Percentiles rank a stretch among this genome's conserved stretches.
phyloP scores from a whole-genome alignment of 2,329 filamentous ascomycete genomes.

The Penicillium frequentans region DNA sequence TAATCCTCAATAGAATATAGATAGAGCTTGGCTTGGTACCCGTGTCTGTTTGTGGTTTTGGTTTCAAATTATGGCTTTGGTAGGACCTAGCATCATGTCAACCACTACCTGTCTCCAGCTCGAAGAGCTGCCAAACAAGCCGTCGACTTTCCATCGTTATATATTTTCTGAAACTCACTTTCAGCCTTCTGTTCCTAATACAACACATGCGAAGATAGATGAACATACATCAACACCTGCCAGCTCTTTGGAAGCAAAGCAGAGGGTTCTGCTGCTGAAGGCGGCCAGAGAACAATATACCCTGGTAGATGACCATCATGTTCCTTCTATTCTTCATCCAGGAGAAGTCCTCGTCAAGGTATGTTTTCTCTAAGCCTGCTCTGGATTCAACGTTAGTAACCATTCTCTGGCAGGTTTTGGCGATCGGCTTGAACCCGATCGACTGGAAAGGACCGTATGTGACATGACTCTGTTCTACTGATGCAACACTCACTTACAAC shows the following conservation, averaged over 20 bases:
- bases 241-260: conserved; percentile 23
- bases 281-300: conserved; percentile 53
- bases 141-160: conserved; percentile 16
- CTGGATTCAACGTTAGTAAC: conserved; percentile 4
- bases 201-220: not conserved
- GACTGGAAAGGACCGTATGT: conserved; percentile 73
- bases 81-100: conserved; percentile 22
- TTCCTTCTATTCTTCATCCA: conserved; percentile 48
- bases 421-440: conserved; percentile 73
- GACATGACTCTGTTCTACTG: not conserved
- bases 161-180: conserved; percentile 6
- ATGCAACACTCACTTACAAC: not conserved
- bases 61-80: conserved; percentile 14
- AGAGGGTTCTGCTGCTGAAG: conserved; percentile 54
- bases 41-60: not conserved
- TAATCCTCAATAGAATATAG: conserved; percentile 13
- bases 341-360: conserved; percentile 63
- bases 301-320: conserved; percentile 44
- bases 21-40: conserved; percentile 1
- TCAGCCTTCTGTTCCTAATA: not conserved
- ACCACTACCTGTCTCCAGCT: conserved; percentile 26
- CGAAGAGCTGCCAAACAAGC: conserved; percentile 14
- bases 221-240: not conserved
- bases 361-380: not conserved
- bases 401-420: conserved; percentile 42